Evolutionary conservation across 345 rosid genomes (phyloP).

Genomic region (Citrus medica): DNA sequence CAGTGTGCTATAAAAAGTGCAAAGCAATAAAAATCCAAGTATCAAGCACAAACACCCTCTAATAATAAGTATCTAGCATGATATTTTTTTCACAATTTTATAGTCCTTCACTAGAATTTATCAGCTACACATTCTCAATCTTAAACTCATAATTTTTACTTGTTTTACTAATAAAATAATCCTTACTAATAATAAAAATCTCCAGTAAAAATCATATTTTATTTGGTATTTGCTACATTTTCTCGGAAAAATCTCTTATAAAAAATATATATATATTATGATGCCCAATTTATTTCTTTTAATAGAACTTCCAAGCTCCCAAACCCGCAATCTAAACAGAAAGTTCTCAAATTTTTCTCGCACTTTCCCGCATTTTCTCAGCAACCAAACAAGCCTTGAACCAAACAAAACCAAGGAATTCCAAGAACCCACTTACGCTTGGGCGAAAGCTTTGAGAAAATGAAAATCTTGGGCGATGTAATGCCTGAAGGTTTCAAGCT

Average conservation of each 20-base stretch:
- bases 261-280: neutral
- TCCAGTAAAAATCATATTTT: neutral
- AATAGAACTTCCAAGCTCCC: neutral
- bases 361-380: slow-evolving; percentile 3
- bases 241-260: neutral
- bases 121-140: neutral
- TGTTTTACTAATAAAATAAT: neutral
- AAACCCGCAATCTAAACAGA: neutral
- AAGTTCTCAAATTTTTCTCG: neutral
- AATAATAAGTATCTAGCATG: neutral
- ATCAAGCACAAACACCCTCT: neutral
- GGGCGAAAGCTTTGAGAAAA: slow-evolving; percentile 85
- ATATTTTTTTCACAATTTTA: neutral
- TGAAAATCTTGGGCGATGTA: slow-evolving; percentile 79
- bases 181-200: too few relatives aligned
- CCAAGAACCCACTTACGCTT: slow-evolving; percentile 60
- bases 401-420: neutral
- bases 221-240: neutral
- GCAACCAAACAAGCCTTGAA: slow-evolving; percentile 12
- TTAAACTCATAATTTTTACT: neutral
- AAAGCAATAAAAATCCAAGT: neutral
- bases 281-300: neutral
- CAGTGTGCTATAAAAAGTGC: neutral
- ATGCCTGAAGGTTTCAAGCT: slow-evolving; percentile 64
- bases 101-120: neutral